Evolutionary conservation across 2,329 filamentous ascomycete genomes (phyloP).

Genomic region (Aspergillus eucalypticola): DNA sequence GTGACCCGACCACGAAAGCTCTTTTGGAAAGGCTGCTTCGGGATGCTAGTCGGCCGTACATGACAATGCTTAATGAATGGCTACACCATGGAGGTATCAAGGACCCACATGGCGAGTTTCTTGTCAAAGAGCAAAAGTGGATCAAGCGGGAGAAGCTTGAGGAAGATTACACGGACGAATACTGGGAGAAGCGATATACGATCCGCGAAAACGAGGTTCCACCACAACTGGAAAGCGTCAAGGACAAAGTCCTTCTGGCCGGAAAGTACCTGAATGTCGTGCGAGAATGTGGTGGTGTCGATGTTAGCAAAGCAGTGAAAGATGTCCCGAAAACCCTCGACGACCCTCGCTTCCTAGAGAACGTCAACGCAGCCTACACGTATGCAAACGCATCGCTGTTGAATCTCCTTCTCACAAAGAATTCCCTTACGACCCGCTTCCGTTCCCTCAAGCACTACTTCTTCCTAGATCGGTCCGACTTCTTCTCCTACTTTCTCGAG

Average conservation of each 20-base stretch:
- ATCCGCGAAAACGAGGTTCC: slow-evolving; percentile 89
- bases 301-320: slow-evolving; percentile 82
- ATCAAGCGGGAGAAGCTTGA: slow-evolving; percentile 88
- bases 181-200: slow-evolving; percentile 97
- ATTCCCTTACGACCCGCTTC: slow-evolving; percentile 82
- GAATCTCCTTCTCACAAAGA: slow-evolving; percentile 86
- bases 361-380: slow-evolving; percentile 92
- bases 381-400: slow-evolving; percentile 93
- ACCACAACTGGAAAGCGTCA: slow-evolving; percentile 84
- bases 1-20: slow-evolving; percentile 82
- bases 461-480: slow-evolving; percentile 96
- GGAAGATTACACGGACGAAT: slow-evolving; percentile 97
- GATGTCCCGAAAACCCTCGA: slow-evolving; percentile 93
- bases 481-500: slow-evolving; percentile 97
- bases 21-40: slow-evolving; percentile 79
- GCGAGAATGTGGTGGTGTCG: slow-evolving; percentile 91
- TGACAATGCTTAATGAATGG: slow-evolving; percentile 99
- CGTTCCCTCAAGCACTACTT: slow-evolving; percentile 97
- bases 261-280: slow-evolving; percentile 99
- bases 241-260: slow-evolving; percentile 90
- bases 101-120: slow-evolving; percentile 89
- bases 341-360: slow-evolving; percentile 87
- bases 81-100: slow-evolving; percentile 93
- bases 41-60: slow-evolving; percentile 90
- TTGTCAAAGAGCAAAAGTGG: slow-evolving; percentile 94